A percentile compares a stretch with the other conserved stretches of the same genome.
These are phyloP conservation scores for Fusarium tjaetaba DNA, from an alignment of 2,329 filamentous ascomycete genomes.

Conservation along the genomic window DNA sequence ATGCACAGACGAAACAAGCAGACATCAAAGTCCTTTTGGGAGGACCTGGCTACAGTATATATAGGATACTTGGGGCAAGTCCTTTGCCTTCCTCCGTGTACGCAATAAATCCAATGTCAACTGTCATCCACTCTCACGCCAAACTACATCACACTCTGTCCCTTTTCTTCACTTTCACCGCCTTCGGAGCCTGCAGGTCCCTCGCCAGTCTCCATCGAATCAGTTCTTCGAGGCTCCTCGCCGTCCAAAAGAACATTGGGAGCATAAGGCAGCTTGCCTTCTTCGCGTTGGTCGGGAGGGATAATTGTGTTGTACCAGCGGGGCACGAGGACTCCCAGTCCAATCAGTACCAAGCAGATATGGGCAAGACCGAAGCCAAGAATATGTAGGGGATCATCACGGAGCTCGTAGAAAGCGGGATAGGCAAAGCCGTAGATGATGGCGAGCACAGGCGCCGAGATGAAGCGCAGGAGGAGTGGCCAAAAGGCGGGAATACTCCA, in stretches of 20 bases:
- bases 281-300: constrained; percentile 55
- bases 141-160: background rate
- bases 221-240: constrained; percentile 22
- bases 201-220: constrained; percentile 28
- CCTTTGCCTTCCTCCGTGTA: background rate
- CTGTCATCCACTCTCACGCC: background rate
- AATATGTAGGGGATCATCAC: constrained; percentile 61
- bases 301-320: constrained; percentile 65
- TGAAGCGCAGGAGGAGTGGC: constrained; percentile 60
- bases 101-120: background rate
- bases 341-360: constrained; percentile 57
- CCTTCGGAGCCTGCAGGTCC: constrained; percentile 2
- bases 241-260: constrained; percentile 36
- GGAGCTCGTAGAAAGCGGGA: constrained; percentile 57
- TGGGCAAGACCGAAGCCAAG: constrained; percentile 60
- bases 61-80: background rate
- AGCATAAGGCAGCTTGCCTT: constrained; percentile 52
- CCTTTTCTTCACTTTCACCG: constrained; percentile 23
- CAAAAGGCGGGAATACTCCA: constrained; percentile 65
- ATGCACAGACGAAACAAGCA: background rate
- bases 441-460: constrained; percentile 59
- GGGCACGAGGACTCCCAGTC: constrained; percentile 61
- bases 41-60: background rate
- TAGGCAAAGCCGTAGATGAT: constrained; percentile 65
- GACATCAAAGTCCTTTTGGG: background rate